These are phyloP conservation scores for Aspergillus caelatus DNA, from an alignment of 2,329 filamentous ascomycete species.

Conservation along the genomic window DNA sequence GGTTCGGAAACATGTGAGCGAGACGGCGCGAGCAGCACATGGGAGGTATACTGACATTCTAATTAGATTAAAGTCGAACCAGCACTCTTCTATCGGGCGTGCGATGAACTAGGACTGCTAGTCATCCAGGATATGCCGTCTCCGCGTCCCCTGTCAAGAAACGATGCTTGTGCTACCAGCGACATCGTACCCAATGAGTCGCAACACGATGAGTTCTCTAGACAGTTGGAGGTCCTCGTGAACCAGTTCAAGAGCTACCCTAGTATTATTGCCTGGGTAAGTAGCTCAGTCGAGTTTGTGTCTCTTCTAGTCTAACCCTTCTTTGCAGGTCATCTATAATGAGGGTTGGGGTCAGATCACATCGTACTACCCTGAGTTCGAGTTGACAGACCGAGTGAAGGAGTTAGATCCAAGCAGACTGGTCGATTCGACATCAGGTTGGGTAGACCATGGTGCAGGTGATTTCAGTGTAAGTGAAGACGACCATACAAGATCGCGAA, in stretches of 20 bases:
- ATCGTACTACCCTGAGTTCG: slow-evolving; percentile 57
- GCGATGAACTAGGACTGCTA: slow-evolving; percentile 66
- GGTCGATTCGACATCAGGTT: slow-evolving; percentile 65
- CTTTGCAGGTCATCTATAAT: slow-evolving; percentile 65
- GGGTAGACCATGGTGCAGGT: slow-evolving; percentile 69
- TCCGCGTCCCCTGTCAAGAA: slow-evolving; percentile 47
- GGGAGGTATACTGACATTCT: neutral
- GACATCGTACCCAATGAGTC: slow-evolving; percentile 41
- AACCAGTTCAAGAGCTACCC: slow-evolving; percentile 67
- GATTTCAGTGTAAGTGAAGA: slow-evolving; percentile 54
- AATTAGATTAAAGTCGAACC: slow-evolving; percentile 67
- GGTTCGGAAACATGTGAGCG: slow-evolving; percentile 67
- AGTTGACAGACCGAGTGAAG: slow-evolving; percentile 58
- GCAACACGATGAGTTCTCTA: slow-evolving; percentile 66
- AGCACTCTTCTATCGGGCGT: slow-evolving; percentile 68
- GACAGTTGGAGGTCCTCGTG: slow-evolving; percentile 64
- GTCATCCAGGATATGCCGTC: slow-evolving; percentile 75
- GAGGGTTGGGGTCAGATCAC: slow-evolving; percentile 70
- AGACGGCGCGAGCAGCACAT: neutral
- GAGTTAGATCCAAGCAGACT: slow-evolving; percentile 65
- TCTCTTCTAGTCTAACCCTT: neutral
- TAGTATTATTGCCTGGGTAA: slow-evolving; percentile 66
- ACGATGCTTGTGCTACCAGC: slow-evolving; percentile 17
- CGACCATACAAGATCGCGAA: neutral
- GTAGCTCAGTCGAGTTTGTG: slow-evolving; percentile 11